These are phyloP conservation scores for Petunia axillaris DNA, from an alignment of 257 asterid genomes.

Conservation along the genomic window DNA sequence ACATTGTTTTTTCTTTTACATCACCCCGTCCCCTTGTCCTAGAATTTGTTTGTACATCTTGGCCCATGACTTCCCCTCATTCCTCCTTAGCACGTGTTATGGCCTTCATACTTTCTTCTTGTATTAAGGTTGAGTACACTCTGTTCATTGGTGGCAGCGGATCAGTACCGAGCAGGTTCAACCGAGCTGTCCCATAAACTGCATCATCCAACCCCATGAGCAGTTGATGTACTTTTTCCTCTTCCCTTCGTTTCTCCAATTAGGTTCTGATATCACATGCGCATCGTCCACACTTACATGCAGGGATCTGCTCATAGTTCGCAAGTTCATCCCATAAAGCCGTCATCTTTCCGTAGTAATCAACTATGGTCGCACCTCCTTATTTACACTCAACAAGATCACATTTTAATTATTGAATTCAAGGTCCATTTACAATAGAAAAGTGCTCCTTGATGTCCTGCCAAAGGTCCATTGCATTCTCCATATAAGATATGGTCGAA, in stretches of 20 bases:
- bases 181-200: constrained; percentile 1
- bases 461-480: constrained; percentile 22
- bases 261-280: neutral
- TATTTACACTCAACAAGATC: constrained; percentile 23
- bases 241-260: neutral
- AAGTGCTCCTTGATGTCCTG: constrained; percentile 16
- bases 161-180: too few relatives aligned
- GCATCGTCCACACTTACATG: neutral
- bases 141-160: neutral
- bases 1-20: neutral
- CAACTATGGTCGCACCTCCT: neutral
- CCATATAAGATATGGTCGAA: constrained; percentile 26
- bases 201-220: constrained; percentile 6
- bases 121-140: neutral
- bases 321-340: constrained; percentile 18
- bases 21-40: neutral
- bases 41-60: neutral
- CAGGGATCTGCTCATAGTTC: neutral
- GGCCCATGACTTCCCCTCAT: neutral
- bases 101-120: neutral
- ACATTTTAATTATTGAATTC: neutral
- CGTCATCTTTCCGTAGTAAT: constrained; percentile 20
- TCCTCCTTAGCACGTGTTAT: neutral
- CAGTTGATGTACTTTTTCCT: neutral
- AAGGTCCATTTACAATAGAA: constrained; percentile 20